Base-by-base conservation (phyloP, 2,329 filamentous ascomycete genomes). In the Penicillium olsonii region DNA sequence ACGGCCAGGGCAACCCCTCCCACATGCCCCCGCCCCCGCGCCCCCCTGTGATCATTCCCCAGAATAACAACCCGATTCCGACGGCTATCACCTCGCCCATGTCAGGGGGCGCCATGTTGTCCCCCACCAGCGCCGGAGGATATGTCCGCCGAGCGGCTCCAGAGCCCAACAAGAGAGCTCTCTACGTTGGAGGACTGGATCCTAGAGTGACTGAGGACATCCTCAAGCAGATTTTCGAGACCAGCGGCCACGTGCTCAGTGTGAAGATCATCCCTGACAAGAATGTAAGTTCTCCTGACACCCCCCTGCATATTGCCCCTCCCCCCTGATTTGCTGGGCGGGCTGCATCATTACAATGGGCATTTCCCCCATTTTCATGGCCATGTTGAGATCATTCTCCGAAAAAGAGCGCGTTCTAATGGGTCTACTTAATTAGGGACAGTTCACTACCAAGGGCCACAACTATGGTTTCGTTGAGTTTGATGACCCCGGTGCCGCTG, bases 211-310 rank as follows among this genome's bases (percentile, higher is more conserved):
- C 92, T 26, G 92, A 97, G 75, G 92, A 97, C 68, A 90, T 97
- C 48, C 76, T 97, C 71, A 90, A 91, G 68, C 92, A 97, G 74
- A 97, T 97, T 65, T 99, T 99, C 68, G 94, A 99, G 79, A 99
- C 94, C 6, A 96, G 92, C 52, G 94, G 94, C 49, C 94, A 99
- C 75, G 94, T 99, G 58, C 88, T 96, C 76, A 96, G 90, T 68
- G 94, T 99, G 70, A 99, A 99, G 81, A 96, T 99, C 68, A 99
- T 99, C 71, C 94, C 94, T 44, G 94, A 99, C 80, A 99, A 99
- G 82, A 99, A 96, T 75, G 92, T 96, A 78, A 83, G 90, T 84
- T 43, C 22, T 40, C 22, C 42, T 50, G 34, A 35, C 38, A 37
- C 10, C 33, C 48, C n/a, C 48, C 43, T 47, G 29, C 40, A 50